Evolutionary conservation across 179 eudicot species (phyloP).

Genomic region (Spinacia oleracea): DNA sequence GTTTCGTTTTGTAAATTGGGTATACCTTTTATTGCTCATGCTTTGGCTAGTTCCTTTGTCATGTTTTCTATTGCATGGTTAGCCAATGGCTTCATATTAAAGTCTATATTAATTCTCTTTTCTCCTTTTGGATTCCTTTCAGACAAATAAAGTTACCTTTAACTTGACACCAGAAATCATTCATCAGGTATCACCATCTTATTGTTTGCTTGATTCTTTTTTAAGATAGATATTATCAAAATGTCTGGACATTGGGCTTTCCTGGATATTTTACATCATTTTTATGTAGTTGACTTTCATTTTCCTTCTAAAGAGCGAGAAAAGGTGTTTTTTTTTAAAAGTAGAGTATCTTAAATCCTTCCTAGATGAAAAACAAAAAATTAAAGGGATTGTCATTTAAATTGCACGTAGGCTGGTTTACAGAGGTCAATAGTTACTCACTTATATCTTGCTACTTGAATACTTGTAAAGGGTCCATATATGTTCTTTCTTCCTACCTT

Average conservation of each 20-base stretch:
- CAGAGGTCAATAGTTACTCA: not conserved
- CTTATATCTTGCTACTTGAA: not conserved
- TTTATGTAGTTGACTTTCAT: not conserved
- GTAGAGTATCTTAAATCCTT: not conserved
- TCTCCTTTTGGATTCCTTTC: conserved; percentile 27
- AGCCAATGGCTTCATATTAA: not conserved
- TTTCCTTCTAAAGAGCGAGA: not conserved
- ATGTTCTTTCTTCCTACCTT: not conserved
- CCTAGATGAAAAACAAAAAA: not conserved
- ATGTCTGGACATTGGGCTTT: not conserved
- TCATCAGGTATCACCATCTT: conserved; percentile 65
- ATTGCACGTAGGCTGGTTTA: not conserved
- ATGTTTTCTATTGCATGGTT: not conserved
- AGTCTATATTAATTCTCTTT: conserved; percentile 15
- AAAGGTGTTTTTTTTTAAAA: not conserved
- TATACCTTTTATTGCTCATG: not conserved
- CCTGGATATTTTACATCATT: conserved; percentile 1
- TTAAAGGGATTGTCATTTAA: not conserved
- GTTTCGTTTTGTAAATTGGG: not conserved
- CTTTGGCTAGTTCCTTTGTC: not conserved
- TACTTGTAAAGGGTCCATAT: not conserved
- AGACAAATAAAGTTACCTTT: conserved; percentile 93
- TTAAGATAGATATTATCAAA: not conserved
- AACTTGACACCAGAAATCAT: conserved; percentile 94
- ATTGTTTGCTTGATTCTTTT: not conserved